Evolutionary conservation across 495 filamentous ascomycete genomes (phyloP).

Genomic region (Xylaria scruposa): DNA sequence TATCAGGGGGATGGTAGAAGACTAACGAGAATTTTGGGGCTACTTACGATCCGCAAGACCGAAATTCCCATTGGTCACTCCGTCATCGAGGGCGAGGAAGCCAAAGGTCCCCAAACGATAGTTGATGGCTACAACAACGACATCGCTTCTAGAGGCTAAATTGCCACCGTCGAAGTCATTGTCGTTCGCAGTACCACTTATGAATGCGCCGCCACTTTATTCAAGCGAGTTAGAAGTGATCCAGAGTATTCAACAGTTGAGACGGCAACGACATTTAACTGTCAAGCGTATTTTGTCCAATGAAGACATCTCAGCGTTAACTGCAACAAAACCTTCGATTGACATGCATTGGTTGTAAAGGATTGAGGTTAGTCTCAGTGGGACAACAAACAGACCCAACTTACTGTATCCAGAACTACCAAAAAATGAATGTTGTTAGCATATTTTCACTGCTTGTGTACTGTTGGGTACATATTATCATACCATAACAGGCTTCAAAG

Average conservation of each 20-base stretch:
- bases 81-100: slow-evolving; percentile 57
- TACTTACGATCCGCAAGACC: slow-evolving; percentile 59
- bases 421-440: slow-evolving; percentile 40
- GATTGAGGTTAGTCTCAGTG: too few species aligned
- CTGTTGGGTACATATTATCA: slow-evolving; percentile 28
- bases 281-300: too few species aligned
- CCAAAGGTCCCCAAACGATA: slow-evolving; percentile 71
- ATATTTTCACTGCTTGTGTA: not conserved
- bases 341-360: too few species aligned
- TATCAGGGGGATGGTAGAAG: too few species aligned
- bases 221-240: not conserved
- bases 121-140: slow-evolving; percentile 67
- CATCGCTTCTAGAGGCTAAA: slow-evolving; percentile 58
- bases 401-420: slow-evolving; percentile 54
- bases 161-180: slow-evolving; percentile 54
- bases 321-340: too few species aligned
- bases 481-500: slow-evolving; percentile 57
- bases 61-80: slow-evolving; percentile 61
- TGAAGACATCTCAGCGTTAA: too few species aligned
- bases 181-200: slow-evolving; percentile 49
- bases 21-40: slow-evolving; percentile 46
- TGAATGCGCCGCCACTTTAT: slow-evolving; percentile 46
- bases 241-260: not conserved
- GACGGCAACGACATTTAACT: too few species aligned
- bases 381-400: slow-evolving; percentile 23